Base-by-base conservation (phyloP, 1,284 basidiomycete species). In the Malassezia equina region DNA sequence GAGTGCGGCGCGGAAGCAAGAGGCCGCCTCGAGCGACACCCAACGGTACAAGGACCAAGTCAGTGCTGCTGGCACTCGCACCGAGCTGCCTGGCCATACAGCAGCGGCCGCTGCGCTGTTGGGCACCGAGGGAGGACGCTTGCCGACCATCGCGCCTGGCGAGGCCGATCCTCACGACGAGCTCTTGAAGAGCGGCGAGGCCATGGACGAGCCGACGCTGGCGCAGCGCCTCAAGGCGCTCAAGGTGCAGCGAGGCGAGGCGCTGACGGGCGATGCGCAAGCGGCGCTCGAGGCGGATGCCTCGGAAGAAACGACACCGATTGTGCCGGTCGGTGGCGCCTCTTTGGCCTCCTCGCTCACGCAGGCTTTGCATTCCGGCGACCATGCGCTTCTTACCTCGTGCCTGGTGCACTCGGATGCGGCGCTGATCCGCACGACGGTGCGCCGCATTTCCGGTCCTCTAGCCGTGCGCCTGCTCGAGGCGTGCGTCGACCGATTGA, bases 281-380 rank as follows among this genome's bases (percentile, higher is more conserved):
- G 59, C 19, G 51, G 60, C 44, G 19, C 25, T n/a, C 5, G 55
- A 32, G 6, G 40, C 21, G 25, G 33, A 27, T 4, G 57, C 55
- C 12, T 60, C 61, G 17, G 60, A 59, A 24, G 63, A 61, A 7
- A 58, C 62, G 29, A 7, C 36, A 15, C 51, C 50, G 32, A 53
- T 58, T 28, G 51, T 56, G 17, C 62, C 60, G 7, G 54, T 87
- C 34, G 88, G 88, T 41, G 84, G 88, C 1, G 84, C 86, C 58
- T 94, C 93, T 1, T 81, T 98, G 51, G 89, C 93, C 23, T 85
- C 90, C 49, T 91, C 93, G 13, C 81, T 99, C 45, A 88, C 93
- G 47, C 94, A 99, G 77, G 93, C 94, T 0, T 78, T 99, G 43
- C 93, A 99, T 75, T 95, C 93, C 2, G 86, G 86, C 19, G 94